Conservation (phyloP, 352 stramenopile genomes). For the Phytophthora gonapodyides region DNA sequence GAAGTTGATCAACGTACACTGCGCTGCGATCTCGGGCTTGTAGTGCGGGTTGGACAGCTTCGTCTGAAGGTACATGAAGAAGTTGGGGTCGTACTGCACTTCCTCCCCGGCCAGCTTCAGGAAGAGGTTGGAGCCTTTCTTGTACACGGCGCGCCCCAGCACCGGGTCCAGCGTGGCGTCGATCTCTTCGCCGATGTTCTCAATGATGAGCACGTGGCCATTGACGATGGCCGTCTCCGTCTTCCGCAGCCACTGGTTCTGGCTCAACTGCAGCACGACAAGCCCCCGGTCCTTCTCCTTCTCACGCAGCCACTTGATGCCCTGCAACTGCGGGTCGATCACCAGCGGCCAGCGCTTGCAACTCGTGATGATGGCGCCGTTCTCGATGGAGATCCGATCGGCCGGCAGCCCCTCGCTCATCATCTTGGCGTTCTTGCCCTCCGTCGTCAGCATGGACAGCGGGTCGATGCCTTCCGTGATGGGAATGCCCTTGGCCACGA, state of each 20-base stretch:
- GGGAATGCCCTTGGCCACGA: slow-evolving; percentile 91
- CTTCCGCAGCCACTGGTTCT: slow-evolving; percentile 97
- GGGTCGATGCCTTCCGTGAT: slow-evolving; percentile 96
- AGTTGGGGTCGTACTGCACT: slow-evolving; percentile 96
- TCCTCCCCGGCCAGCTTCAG: slow-evolving; percentile 96
- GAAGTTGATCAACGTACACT: slow-evolving; percentile 98
- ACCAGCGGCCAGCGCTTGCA: slow-evolving; percentile 98
- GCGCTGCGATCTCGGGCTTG: slow-evolving; percentile 97
- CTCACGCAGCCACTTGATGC: slow-evolving; percentile 97
- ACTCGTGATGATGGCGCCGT: slow-evolving; percentile 97
- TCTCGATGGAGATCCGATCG: slow-evolving; percentile 98
- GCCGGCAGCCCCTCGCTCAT: slow-evolving; percentile 96
- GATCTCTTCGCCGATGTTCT: slow-evolving; percentile 98
- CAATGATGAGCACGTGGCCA: slow-evolving; percentile 96
- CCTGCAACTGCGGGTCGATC: slow-evolving; percentile 98
- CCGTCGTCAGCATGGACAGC: slow-evolving; percentile 95
- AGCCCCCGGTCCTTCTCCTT: slow-evolving; percentile 95
- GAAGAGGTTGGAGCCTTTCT: slow-evolving; percentile 94
- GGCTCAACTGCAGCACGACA: slow-evolving; percentile 94
- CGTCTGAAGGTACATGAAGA: slow-evolving; percentile 97
- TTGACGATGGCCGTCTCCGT: slow-evolving; percentile 95
- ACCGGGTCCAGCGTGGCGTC: slow-evolving; percentile 97
- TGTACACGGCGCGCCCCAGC: slow-evolving; percentile 95
- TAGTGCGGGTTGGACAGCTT: slow-evolving; percentile 98
- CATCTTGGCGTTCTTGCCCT: slow-evolving; percentile 98